A percentile compares a stretch with the other conserved stretches of the same genome.
Conservation (phyloP, 345 rosid genomes). For the Populus ilicifolia region DNA sequence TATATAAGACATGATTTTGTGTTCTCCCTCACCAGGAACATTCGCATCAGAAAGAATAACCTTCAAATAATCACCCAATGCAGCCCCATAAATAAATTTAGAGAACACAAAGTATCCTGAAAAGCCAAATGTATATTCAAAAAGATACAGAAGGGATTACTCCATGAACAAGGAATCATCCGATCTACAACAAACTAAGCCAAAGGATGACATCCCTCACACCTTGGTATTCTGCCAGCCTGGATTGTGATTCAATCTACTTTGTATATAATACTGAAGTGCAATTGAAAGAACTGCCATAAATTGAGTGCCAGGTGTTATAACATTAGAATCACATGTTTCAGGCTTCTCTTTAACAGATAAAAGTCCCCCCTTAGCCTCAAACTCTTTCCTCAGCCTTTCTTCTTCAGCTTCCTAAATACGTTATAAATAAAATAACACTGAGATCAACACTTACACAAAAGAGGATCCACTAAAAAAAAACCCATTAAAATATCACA, state of each 20-base stretch:
- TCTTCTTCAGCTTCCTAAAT: conserved; percentile 90
- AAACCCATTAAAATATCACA: conserved; percentile 5
- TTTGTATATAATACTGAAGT: conserved; percentile 81
- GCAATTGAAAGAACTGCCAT: conserved; percentile 89
- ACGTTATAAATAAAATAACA: conserved; percentile 7
- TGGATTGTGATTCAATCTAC: conserved; percentile 74
- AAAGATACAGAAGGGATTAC: conserved; percentile 47
- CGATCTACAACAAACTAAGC: conserved; percentile 32
- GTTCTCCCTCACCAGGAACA: conserved; percentile 98
- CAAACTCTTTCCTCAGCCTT: conserved; percentile 73
- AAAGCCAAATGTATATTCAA: conserved; percentile 34
- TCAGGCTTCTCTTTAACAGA: conserved; percentile 69
- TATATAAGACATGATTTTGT: conserved; percentile 93
- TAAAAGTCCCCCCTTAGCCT: conserved; percentile 55
- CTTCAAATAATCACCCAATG: conserved; percentile 70
- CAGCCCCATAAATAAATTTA: conserved; percentile 59
- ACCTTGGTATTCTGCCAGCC: conserved; percentile 92
- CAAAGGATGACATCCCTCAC: conserved; percentile 26
- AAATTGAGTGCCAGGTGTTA: conserved; percentile 93
- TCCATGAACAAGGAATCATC: conserved; percentile 50
- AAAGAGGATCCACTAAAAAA: background rate
- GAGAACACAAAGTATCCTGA: conserved; percentile 49
- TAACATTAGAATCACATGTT: conserved; percentile 89
- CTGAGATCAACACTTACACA: conserved; percentile 8
- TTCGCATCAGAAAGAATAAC: conserved; percentile 97